These are phyloP conservation scores for Imleria badia DNA, from an alignment of 768 basidiomycete species.

Conservation along the genomic window DNA sequence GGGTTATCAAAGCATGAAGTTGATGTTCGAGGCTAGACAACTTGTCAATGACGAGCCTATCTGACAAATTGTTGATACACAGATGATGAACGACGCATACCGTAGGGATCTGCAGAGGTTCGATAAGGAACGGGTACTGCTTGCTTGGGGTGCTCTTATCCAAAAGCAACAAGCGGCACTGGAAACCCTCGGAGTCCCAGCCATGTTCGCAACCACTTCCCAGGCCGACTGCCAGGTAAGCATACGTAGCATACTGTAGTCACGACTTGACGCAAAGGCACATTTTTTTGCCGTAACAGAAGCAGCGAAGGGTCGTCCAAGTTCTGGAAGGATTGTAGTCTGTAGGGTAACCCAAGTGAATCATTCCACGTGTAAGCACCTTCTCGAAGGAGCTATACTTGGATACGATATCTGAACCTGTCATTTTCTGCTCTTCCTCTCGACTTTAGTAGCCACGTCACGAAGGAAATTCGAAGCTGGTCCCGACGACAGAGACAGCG, in stretches of 20 bases:
- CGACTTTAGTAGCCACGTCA: neutral
- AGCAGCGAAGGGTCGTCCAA: constrained; percentile 67
- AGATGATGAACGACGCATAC: constrained; percentile 69
- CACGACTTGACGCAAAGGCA: neutral
- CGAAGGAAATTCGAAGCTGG: neutral
- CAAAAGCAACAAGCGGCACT: constrained; percentile 67
- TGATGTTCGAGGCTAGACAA: constrained; percentile 28
- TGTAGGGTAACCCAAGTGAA: constrained; percentile 14
- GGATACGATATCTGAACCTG: neutral
- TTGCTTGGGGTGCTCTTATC: constrained; percentile 77
- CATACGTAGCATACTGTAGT: neutral
- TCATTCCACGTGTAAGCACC: constrained; percentile 3
- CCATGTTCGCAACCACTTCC: constrained; percentile 62
- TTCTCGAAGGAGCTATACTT: neutral
- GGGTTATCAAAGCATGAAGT: constrained; percentile 66
- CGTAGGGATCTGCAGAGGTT: constrained; percentile 65
- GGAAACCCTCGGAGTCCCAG: constrained; percentile 60
- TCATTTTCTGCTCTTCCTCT: neutral
- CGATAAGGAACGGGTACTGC: constrained; percentile 64
- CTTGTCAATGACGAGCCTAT: neutral
- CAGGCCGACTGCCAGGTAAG: constrained; percentile 57
- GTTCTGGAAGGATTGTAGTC: constrained; percentile 60
- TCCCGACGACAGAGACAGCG: constrained; percentile 4
- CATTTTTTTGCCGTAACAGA: constrained; percentile 38
- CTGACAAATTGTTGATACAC: constrained; percentile 20